Evolutionary conservation across 208 protist genomes (phyloP).

Genomic region (Blastocrithidia nonstop): DNA sequence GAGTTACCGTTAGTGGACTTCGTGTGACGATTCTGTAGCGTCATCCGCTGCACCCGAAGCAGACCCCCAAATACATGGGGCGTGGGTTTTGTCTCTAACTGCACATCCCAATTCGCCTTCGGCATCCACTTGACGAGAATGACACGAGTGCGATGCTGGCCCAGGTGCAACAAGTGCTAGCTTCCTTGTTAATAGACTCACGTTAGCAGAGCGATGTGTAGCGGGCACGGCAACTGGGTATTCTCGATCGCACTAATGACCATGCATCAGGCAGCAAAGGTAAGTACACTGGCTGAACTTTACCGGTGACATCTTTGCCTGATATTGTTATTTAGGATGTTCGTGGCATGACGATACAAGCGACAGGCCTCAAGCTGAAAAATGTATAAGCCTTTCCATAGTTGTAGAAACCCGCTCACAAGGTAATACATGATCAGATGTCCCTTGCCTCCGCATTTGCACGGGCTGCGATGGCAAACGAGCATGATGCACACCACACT

Average conservation of each 20-base stretch:
- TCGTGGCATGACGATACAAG: conserved; percentile 72
- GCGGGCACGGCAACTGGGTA: conserved; percentile 25
- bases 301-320: conserved; percentile 15
- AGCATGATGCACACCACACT: background rate
- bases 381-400: conserved; percentile 1
- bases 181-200: conserved; percentile 26
- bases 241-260: conserved; percentile 9
- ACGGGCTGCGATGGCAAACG: conserved; percentile 3
- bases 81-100: conserved; percentile 68
- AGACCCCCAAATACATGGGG: conserved; percentile 75
- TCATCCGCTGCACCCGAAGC: conserved; percentile 59
- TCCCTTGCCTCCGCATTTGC: conserved; percentile 42
- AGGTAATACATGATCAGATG: conserved; percentile 18
- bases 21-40: conserved; percentile 66
- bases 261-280: no score
- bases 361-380: conserved; percentile 22
- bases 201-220: conserved; percentile 28
- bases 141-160: conserved; percentile 26
- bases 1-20: conserved; percentile 15
- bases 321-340: conserved; percentile 67
- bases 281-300: conserved; percentile 75
- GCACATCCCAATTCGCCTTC: conserved; percentile 44
- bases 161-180: conserved; percentile 13
- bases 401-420: conserved; percentile 4
- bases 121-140: conserved; percentile 15